Base-by-base conservation (phyloP, 2,329 filamentous ascomycete species). In the Epichloe sibirici region DNA sequence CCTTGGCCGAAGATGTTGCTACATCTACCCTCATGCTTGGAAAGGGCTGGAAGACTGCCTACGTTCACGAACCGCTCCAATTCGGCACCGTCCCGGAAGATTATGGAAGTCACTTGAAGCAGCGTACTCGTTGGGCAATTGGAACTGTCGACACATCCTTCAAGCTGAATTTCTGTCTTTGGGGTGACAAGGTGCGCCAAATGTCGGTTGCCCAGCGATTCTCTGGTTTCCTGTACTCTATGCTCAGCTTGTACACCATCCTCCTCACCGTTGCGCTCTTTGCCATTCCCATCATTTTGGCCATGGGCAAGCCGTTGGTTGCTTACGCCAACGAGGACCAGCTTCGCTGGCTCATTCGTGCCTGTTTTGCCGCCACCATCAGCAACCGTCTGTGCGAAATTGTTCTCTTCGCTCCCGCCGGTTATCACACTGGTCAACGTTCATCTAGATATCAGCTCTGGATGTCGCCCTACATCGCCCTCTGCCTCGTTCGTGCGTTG, bases 381-480 rank as follows among this genome's bases (percentile, higher is more conserved):
- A 62, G 67, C 51, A 79, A 76, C 61, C 74, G 78, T n/a, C 51
- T 81, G 1, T 77, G 73, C 62, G 78, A 82, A 60, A 73, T 77
- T 54, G 68, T 74, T n/a, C 70, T 79, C n/a, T 82, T 74, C 61
- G 71, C 80, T 12, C 78, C 79, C 0, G 72, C 77, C 1, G 78
- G 79, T 21, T 82, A 82, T 59, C 74, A 79, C 61, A 77, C 76
- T 11, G 78, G 77, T 4, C 77, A 80, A 62, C 71, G 78, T 51
- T 77, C 77, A 40, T 71, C 73, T 2, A 70, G 77, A 4, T 76
- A 76, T 56, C 75, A 80, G 63, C 68, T 82, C 31, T 83, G 79
- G 78, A 82, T 82, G 78, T 73, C 78, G 6, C 78, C 79, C 0
- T 83, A 81, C 63, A 77, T 81, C 55, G 76, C 77, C 0, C 68